These are phyloP conservation scores for Cercophora sp. DNA, from an alignment of 495 filamentous ascomycete genomes.

Conservation along the genomic window DNA sequence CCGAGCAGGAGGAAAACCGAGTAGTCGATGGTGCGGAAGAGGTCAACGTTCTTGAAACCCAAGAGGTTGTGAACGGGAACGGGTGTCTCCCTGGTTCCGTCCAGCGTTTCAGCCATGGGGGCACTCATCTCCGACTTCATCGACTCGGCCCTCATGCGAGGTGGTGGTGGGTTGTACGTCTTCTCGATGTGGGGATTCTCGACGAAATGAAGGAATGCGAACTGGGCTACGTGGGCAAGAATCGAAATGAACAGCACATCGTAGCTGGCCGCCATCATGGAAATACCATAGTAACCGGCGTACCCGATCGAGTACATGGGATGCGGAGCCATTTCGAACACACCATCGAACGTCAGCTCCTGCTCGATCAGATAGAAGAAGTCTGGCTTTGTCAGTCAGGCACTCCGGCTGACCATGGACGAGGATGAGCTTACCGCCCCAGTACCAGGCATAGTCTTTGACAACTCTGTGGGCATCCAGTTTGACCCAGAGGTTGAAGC, in stretches of 20 bases:
- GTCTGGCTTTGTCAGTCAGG: slow-evolving; percentile 42
- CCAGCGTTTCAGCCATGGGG: slow-evolving; percentile 12
- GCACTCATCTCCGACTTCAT: slow-evolving; percentile 36
- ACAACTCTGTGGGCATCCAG: slow-evolving; percentile 97
- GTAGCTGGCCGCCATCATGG: slow-evolving; percentile 97
- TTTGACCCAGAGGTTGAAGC: slow-evolving; percentile 99
- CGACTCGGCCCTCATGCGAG: slow-evolving; percentile 53
- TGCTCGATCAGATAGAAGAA: slow-evolving; percentile 99
- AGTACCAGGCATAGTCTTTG: slow-evolving; percentile 99
- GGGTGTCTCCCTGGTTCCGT: slow-evolving; percentile 37
- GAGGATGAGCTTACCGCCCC: slow-evolving; percentile 55
- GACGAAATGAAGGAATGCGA: slow-evolving; percentile 81
- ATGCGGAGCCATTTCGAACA: slow-evolving; percentile 98
- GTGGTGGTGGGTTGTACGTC: slow-evolving; percentile 87
- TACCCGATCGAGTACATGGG: slow-evolving; percentile 99
- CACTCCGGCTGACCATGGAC: too few species aligned
- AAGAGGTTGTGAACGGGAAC: slow-evolving; percentile 73
- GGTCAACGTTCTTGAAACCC: slow-evolving; percentile 77
- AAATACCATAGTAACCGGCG: slow-evolving; percentile 96
- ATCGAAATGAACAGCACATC: slow-evolving; percentile 95
- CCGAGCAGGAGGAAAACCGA: slow-evolving; percentile 69
- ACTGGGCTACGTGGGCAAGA: slow-evolving; percentile 89
- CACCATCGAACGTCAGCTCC: slow-evolving; percentile 94
- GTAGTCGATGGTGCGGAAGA: slow-evolving; percentile 79
- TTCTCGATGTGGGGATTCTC: slow-evolving; percentile 99